Conservation (phyloP, 768 basidiomycete species). For the Termitomyces sp. region DNA sequence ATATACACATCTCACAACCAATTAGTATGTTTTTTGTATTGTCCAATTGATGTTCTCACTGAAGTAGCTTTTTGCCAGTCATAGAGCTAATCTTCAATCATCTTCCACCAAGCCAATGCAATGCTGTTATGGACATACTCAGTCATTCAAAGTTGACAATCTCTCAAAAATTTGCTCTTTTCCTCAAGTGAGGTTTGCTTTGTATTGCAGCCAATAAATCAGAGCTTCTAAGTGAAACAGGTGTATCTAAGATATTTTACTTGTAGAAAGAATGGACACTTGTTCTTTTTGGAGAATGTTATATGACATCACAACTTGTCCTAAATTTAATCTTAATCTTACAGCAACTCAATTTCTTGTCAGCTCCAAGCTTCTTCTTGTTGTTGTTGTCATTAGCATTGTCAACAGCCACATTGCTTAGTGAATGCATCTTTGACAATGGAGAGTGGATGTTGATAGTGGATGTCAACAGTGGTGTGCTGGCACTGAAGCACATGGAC, state of each 20-base stretch:
- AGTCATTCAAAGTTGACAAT: constrained; percentile 58
- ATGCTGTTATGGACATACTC: constrained; percentile 58
- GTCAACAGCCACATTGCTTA: too few relatives aligned
- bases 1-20: constrained; percentile 77
- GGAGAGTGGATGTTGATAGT: too few relatives aligned
- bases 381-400: too few relatives aligned
- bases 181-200: constrained; percentile 66
- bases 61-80: constrained; percentile 39
- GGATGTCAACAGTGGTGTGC: too few relatives aligned
- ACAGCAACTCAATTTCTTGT: too few relatives aligned
- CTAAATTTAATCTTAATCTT: too few relatives aligned
- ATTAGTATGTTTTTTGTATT: constrained; percentile 44
- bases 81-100: constrained; percentile 60
- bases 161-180: constrained; percentile 62
- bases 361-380: too few relatives aligned
- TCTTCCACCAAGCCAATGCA: constrained; percentile 51
- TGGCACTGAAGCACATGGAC: too few relatives aligned
- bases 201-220: constrained; percentile 68
- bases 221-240: constrained; percentile 60
- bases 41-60: not conserved
- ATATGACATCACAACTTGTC: too few relatives aligned
- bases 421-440: too few relatives aligned
- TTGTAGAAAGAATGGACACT: too few relatives aligned
- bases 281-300: too few relatives aligned
- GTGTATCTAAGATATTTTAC: constrained; percentile 26